Percentiles rank a stretch among this genome's conserved stretches.
Evolutionary conservation across 2,329 filamentous ascomycete genomes (phyloP).

Genomic region (Sarocladiaceae sp.): DNA sequence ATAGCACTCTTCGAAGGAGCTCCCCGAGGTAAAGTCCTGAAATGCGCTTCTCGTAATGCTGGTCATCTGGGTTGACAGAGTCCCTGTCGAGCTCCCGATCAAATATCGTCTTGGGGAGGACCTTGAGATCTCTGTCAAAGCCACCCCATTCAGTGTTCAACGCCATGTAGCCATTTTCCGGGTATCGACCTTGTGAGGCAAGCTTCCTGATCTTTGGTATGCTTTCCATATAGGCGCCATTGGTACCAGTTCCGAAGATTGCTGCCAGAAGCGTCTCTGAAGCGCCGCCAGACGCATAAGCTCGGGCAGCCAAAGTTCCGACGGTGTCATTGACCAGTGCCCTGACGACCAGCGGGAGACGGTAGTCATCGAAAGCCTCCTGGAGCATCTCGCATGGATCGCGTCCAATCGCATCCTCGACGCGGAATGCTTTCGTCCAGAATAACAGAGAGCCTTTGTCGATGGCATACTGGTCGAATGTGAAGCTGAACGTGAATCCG

Average conservation of each 20-base stretch:
- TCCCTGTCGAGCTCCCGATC: slow-evolving; percentile 62
- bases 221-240: slow-evolving; percentile 76
- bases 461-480: slow-evolving; percentile 69
- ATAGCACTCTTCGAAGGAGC: slow-evolving; percentile 61
- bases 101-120: slow-evolving; percentile 67
- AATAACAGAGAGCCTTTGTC: slow-evolving; percentile 65
- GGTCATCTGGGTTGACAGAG: slow-evolving; percentile 68
- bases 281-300: slow-evolving; percentile 70
- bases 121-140: slow-evolving; percentile 67
- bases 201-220: slow-evolving; percentile 61
- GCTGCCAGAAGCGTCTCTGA: slow-evolving; percentile 67
- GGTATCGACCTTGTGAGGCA: slow-evolving; percentile 20
- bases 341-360: slow-evolving; percentile 66
- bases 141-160: slow-evolving; percentile 81
- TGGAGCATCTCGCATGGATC: slow-evolving; percentile 73
- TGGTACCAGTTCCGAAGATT: slow-evolving; percentile 79
- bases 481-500: slow-evolving; percentile 54
- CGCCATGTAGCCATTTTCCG: slow-evolving; percentile 54
- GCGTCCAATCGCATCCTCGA: slow-evolving; percentile 69
- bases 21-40: slow-evolving; percentile 80
- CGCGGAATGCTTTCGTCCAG: slow-evolving; percentile 81
- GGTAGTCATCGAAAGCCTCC: slow-evolving; percentile 63
- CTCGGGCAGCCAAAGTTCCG: slow-evolving; percentile 73
- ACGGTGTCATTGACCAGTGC: slow-evolving; percentile 79
- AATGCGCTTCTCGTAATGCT: slow-evolving; percentile 82